Percentiles rank a stretch among this genome's conserved stretches.
Conservation (phyloP, 768 basidiomycete genomes). For the Mycena epipterygia region DNA sequence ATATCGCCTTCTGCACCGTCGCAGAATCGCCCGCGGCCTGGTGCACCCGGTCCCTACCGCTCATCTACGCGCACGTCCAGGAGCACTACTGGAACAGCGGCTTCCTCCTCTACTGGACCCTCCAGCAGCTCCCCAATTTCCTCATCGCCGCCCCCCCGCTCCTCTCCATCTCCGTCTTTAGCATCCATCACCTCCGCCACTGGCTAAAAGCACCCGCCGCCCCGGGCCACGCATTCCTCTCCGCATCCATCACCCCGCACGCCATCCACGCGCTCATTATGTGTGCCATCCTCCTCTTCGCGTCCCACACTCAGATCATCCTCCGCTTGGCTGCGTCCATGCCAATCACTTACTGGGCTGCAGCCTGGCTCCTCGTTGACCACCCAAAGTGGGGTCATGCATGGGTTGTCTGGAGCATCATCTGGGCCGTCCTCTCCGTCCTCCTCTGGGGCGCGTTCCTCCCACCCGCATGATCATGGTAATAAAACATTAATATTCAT, state of each 20-base stretch:
- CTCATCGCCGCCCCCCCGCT: slow-evolving; percentile 83
- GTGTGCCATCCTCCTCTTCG: slow-evolving; percentile 75
- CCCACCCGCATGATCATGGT: slow-evolving; percentile 80
- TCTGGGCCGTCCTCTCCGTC: slow-evolving; percentile 81
- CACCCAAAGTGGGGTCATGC: slow-evolving; percentile 60
- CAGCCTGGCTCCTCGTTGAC: slow-evolving; percentile 73
- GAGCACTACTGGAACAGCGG: slow-evolving; percentile 89
- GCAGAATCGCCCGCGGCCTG: slow-evolving; percentile 57
- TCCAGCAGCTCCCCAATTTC: slow-evolving; percentile 90
- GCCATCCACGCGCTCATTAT: slow-evolving; percentile 80
- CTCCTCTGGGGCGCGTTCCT: slow-evolving; percentile 89
- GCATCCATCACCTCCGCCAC: slow-evolving; percentile 47
- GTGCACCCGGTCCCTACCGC: slow-evolving; percentile 75
- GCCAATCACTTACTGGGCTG: slow-evolving; percentile 90
- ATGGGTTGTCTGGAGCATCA: slow-evolving; percentile 85
- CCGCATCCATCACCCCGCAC: slow-evolving; percentile 70
- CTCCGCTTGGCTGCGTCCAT: slow-evolving; percentile 82
- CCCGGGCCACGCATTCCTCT: slow-evolving; percentile 44
- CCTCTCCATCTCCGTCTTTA: slow-evolving; percentile 60
- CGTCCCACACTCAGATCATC: slow-evolving; percentile 90
- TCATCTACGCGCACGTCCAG: slow-evolving; percentile 88
- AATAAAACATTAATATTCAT: slow-evolving; percentile 15
- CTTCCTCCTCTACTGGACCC: slow-evolving; percentile 89
- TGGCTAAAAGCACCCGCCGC: slow-evolving; percentile 25
- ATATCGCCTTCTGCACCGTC: slow-evolving; percentile 71